Percentiles rank a stretch among this genome's conserved stretches.
These are phyloP conservation scores for Tylopilus balloui DNA, from an alignment of 768 basidiomycete species.

Conservation along the genomic window DNA sequence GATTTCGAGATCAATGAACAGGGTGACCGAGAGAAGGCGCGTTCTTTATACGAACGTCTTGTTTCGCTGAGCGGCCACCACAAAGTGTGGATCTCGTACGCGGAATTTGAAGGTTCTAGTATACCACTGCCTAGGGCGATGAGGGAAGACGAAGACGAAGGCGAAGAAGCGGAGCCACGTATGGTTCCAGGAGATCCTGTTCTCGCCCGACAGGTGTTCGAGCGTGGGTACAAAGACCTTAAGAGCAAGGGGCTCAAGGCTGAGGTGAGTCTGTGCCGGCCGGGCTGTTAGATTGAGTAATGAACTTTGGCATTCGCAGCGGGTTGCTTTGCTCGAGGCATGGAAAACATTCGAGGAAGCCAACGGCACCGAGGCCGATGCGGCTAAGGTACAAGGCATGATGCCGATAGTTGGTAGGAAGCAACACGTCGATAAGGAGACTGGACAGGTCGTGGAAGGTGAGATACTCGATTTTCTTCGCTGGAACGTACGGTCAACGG, in stretches of 20 bases:
- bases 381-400: conserved; percentile 83
- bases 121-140: conserved; percentile 60
- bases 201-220: conserved; percentile 74
- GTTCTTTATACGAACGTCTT: conserved; percentile 86
- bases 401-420: conserved; percentile 89
- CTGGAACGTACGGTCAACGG: background rate
- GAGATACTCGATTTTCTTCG: conserved; percentile 22
- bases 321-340: conserved; percentile 85
- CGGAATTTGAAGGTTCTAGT: conserved; percentile 82
- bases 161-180: conserved; percentile 47
- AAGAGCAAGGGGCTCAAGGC: conserved; percentile 78
- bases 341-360: conserved; percentile 94
- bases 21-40: conserved; percentile 79
- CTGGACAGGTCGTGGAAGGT: conserved; percentile 86
- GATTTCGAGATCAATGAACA: conserved; percentile 91
- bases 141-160: conserved; percentile 66
- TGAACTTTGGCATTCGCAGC: conserved; percentile 41
- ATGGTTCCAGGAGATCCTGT: conserved; percentile 68
- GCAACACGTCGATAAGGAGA: conserved; percentile 78
- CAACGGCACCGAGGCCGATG: conserved; percentile 67
- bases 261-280: conserved; percentile 54
- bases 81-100: conserved; percentile 97
- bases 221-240: conserved; percentile 83
- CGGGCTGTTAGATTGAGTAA: background rate
- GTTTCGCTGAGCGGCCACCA: conserved; percentile 84